Evolutionary conservation across 371 early-diverging fungal genomes (phyloP).

Genomic region (Cladochytrium tenue): DNA sequence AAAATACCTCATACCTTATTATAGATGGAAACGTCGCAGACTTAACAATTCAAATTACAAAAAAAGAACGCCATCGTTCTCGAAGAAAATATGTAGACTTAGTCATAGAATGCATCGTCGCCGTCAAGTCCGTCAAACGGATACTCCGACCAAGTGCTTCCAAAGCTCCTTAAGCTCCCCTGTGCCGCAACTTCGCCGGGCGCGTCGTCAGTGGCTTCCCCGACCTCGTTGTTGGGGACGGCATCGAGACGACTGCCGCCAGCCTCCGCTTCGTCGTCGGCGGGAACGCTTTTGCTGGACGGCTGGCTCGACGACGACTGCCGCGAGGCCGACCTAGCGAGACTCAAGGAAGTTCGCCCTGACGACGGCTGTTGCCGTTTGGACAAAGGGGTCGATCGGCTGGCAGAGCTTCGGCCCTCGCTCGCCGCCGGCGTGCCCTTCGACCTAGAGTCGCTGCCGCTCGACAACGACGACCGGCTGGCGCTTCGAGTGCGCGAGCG

Average conservation of each 20-base stretch:
- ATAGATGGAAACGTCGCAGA: too few relatives aligned
- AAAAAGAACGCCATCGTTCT: too few relatives aligned
- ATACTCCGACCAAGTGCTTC: not conserved
- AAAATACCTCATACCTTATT: too few relatives aligned
- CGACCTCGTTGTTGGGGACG: not conserved
- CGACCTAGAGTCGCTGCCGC: not conserved
- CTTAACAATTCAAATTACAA: too few relatives aligned
- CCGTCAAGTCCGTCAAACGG: not conserved
- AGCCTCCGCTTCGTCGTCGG: not conserved
- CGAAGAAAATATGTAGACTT: too few relatives aligned
- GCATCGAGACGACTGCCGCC: not conserved
- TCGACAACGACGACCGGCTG: not conserved
- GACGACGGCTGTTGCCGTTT: not conserved
- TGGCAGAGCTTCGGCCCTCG: too few relatives aligned
- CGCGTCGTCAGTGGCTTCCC: not conserved
- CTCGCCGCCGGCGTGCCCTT: not conserved
- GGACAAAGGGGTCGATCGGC: too few relatives aligned
- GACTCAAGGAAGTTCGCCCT: not conserved
- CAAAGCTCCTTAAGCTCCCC: too few relatives aligned
- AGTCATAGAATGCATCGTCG: not conserved
- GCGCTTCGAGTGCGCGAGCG: too few relatives aligned
- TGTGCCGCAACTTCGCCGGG: not conserved
- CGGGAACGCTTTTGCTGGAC: not conserved
- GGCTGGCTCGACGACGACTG: not conserved
- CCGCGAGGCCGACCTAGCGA: not conserved